Evolutionary conservation across 768 basidiomycete genomes (phyloP).

Genomic region (Tulasnella sp.): DNA sequence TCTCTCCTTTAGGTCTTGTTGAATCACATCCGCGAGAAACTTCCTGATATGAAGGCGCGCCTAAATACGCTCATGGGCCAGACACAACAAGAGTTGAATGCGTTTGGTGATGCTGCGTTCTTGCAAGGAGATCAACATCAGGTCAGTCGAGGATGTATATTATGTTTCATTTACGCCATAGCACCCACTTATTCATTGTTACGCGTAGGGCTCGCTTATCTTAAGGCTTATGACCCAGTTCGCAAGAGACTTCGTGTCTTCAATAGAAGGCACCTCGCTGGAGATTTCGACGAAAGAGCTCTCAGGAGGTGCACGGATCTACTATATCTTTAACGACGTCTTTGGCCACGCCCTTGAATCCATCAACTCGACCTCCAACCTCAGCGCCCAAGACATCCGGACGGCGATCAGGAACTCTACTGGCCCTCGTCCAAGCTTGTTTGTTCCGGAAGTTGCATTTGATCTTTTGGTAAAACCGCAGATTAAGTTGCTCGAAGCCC

Average conservation of each 20-base stretch:
- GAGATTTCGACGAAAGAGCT: constrained; percentile 98
- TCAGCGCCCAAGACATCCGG: constrained; percentile 90
- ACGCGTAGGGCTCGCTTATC: constrained; percentile 56
- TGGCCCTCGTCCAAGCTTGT: constrained; percentile 89
- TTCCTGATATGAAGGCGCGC: constrained; percentile 98
- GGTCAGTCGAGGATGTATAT: constrained; percentile 18
- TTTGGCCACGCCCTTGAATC: constrained; percentile 85
- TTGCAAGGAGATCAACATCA: constrained; percentile 76
- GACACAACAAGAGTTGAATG: constrained; percentile 94
- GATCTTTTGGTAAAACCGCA: constrained; percentile 96
- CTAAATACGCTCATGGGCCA: constrained; percentile 98
- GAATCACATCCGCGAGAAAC: constrained; percentile 96
- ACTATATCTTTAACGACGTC: constrained; percentile 99
- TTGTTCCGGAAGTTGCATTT: constrained; percentile 95
- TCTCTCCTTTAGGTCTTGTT: constrained; percentile 91
- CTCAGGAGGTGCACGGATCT: constrained; percentile 94
- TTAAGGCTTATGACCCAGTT: constrained; percentile 98
- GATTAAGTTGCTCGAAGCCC: constrained; percentile 90
- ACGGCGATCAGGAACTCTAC: constrained; percentile 98
- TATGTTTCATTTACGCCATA: constrained; percentile 38
- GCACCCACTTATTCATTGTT: constrained; percentile 20
- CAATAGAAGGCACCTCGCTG: constrained; percentile 92
- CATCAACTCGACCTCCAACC: constrained; percentile 82
- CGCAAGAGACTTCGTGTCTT: constrained; percentile 90
- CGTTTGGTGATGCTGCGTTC: constrained; percentile 87